Conservation (phyloP, 768 basidiomycete species). For the Strobilomyces echinocephalus region DNA sequence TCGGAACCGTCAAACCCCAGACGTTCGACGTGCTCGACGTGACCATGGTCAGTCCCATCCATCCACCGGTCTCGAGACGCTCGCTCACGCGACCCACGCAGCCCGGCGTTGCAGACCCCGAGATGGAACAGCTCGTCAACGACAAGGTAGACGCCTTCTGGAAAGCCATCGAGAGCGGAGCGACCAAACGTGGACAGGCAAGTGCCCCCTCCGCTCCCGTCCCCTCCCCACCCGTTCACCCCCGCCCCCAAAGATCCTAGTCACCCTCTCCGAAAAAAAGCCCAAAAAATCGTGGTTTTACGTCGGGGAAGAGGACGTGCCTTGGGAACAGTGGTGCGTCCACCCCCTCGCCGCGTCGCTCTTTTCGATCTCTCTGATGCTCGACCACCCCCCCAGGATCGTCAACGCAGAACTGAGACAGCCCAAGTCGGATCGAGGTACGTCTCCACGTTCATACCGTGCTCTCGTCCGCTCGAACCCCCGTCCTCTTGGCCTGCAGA, state of each 20-base stretch:
- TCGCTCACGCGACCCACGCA: slow-evolving; percentile 22
- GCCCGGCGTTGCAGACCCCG: slow-evolving; percentile 75
- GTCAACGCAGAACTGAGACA: slow-evolving; percentile 78
- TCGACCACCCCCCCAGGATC: slow-evolving; percentile 42
- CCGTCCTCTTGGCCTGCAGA: slow-evolving; percentile 26
- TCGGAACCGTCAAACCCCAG: slow-evolving; percentile 73
- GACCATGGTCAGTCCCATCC: slow-evolving; percentile 59
- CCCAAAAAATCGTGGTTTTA: slow-evolving; percentile 80
- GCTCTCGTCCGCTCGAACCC: background rate
- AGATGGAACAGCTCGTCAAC: slow-evolving; percentile 65
- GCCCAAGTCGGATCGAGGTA: slow-evolving; percentile 61
- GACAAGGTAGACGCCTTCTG: slow-evolving; percentile 77
- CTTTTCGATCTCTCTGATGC: background rate
- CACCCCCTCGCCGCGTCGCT: background rate
- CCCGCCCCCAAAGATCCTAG: slow-evolving; percentile 41
- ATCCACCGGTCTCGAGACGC: background rate
- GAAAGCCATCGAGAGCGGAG: slow-evolving; percentile 64
- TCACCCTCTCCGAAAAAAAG: slow-evolving; percentile 74
- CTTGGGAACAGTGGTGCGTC: slow-evolving; percentile 81
- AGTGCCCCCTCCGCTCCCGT: background rate
- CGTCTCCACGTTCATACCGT: background rate
- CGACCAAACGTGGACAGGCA: slow-evolving; percentile 68
- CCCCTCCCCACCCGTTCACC: background rate
- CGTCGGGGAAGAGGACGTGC: slow-evolving; percentile 72
- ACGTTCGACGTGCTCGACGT: slow-evolving; percentile 79